These are phyloP conservation scores for Teratosphaeria gauchensis DNA, from an alignment of 2,329 filamentous ascomycete genomes.

Conservation along the genomic window DNA sequence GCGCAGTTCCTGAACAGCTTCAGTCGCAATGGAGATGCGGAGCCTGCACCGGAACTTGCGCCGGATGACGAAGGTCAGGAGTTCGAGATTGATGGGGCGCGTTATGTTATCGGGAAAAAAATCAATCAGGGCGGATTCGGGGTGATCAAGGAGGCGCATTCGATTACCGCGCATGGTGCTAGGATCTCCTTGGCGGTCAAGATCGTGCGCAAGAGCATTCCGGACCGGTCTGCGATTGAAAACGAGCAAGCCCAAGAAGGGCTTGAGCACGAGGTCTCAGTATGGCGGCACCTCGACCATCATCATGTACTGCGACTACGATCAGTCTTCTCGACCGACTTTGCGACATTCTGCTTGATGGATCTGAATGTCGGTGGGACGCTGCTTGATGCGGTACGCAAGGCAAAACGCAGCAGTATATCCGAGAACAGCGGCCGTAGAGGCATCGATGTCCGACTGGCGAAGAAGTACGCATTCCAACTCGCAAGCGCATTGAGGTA, in stretches of 20 bases:
- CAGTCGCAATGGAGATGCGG: conserved; percentile 11
- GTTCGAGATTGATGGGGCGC: conserved; percentile 47
- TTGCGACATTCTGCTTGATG: conserved; percentile 61
- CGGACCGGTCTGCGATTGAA: conserved; percentile 47
- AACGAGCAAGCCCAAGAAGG: conserved; percentile 58
- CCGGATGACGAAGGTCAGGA: conserved; percentile 60
- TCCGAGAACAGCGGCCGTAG: conserved; percentile 17
- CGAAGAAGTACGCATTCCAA: conserved; percentile 53
- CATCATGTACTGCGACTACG: conserved; percentile 53
- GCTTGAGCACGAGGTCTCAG: conserved; percentile 58
- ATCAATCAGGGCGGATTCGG: conserved; percentile 59
- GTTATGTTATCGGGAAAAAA: conserved; percentile 56
- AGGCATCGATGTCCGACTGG: conserved; percentile 41
- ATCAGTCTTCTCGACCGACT: conserved; percentile 56
- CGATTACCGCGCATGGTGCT: conserved; percentile 42
- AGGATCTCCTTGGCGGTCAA: conserved; percentile 55
- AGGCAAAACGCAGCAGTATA: conserved; percentile 34
- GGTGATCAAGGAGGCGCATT: conserved; percentile 56
- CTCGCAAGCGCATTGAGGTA: conserved; percentile 56
- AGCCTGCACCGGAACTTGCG: conserved; percentile 28
- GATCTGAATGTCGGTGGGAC: conserved; percentile 55
- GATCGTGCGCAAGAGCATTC: conserved; percentile 53
- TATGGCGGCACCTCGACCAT: conserved; percentile 58
- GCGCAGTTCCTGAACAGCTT: conserved; percentile 23
- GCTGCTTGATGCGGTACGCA: conserved; percentile 52